Evolutionary conservation across 2,329 filamentous ascomycete species (phyloP).

Genomic region (Aspergillus japonicus): DNA sequence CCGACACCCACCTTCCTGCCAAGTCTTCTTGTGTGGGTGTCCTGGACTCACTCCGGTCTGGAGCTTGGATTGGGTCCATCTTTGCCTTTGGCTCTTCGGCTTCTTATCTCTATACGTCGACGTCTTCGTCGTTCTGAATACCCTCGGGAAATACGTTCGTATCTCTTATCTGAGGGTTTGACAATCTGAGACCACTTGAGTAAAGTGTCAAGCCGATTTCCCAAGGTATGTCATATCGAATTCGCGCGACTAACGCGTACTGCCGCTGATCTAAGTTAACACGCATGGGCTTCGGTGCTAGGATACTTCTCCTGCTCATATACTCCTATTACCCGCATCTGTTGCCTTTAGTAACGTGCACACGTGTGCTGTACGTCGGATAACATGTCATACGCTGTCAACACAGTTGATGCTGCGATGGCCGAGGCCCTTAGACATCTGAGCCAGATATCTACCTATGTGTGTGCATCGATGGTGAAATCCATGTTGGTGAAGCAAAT

Average conservation of each 20-base stretch:
- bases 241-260: background rate
- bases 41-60: background rate
- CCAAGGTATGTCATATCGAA: constrained; percentile 1
- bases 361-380: background rate
- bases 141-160: background rate
- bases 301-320: background rate
- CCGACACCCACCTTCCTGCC: background rate
- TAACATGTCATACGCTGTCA: constrained; percentile 14
- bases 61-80: background rate
- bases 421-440: constrained; percentile 29
- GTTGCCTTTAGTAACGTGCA: background rate
- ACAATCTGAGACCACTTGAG: background rate
- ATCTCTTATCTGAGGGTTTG: background rate
- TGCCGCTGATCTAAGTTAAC: background rate
- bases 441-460: constrained; percentile 27
- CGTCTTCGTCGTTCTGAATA: background rate
- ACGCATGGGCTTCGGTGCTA: background rate
- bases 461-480: constrained; percentile 15
- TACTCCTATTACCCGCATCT: background rate
- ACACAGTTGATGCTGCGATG: constrained; percentile 31
- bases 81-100: background rate
- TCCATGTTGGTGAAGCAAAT: constrained; percentile 3
- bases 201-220: constrained; percentile 5
- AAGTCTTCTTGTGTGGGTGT: background rate
- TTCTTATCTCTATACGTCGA: constrained; percentile 2